phyloP scores from a whole-genome alignment of 2,329 filamentous ascomycete genomes.

The Colletotrichum sp. region DNA sequence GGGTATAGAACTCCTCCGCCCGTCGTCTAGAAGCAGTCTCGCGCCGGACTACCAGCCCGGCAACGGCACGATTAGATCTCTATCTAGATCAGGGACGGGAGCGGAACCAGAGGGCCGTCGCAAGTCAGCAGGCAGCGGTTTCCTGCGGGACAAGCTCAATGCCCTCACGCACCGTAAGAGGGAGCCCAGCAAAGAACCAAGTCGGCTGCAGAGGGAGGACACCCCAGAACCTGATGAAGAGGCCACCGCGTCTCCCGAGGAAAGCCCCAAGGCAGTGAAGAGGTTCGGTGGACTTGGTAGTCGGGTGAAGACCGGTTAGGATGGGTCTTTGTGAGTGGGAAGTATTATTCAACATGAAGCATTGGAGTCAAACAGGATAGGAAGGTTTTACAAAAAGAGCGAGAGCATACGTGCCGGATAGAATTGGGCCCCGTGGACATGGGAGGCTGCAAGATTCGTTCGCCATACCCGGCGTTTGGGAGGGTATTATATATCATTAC shows the following conservation, averaged over 20 bases:
- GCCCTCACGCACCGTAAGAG: conserved; percentile 30
- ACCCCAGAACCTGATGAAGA: conserved; percentile 14
- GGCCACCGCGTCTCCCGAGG: not conserved
- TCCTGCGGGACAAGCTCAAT: conserved; percentile 40
- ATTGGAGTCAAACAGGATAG: not conserved
- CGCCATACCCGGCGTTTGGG: not conserved
- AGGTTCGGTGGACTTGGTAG: not conserved
- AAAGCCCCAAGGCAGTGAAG: conserved; percentile 5
- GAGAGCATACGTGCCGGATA: not conserved
- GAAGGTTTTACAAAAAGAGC: not conserved
- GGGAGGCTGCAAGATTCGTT: not conserved
- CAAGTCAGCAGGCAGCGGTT: conserved; percentile 33
- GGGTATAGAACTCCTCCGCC: conserved; percentile 26
- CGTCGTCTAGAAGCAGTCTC: conserved; percentile 26
- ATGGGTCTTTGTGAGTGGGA: not conserved
- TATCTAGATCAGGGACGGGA: conserved; percentile 23
- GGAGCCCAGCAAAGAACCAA: conserved; percentile 24
- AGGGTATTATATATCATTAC: not conserved
- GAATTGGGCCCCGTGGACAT: not conserved
- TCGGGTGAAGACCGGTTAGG: conserved; percentile 16
- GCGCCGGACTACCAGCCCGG: conserved; percentile 22
- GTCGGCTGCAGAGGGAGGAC: not conserved
- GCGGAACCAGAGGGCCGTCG: conserved; percentile 21
- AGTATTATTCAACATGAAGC: not conserved
- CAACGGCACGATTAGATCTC: conserved; percentile 19